Base-by-base conservation (phyloP, 176 grass and related monocot genomes). In the Phragmites australis region DNA sequence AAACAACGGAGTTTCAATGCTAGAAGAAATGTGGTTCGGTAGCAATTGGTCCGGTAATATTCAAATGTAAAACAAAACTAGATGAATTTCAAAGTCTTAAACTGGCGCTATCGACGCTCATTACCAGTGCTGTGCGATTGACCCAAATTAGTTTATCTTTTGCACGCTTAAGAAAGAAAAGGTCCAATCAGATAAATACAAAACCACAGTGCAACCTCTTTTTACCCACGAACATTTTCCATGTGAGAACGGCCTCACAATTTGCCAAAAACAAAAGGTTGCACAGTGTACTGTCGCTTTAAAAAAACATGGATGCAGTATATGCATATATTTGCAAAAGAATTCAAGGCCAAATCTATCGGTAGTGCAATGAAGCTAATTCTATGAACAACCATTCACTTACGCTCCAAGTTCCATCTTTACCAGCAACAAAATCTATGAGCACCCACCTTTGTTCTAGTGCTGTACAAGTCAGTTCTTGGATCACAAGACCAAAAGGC, bases 401-500 rank as follows among this genome's bases (percentile, higher is more conserved):
- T 74, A 43, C 63, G 70, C 78, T 82, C 26, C 74, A 84, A 48
- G 49, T 71, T 21, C 18, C 68, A 18, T 74, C 81, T 80, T 50
- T 82, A 77, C 65, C 72, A 53, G 32, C 53, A 54, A 65, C 75
- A 65, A 52, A 45, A 65, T 63, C 47, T 19, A 63, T 64, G 53
- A 18, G 22, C 17, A 34, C n/a, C 27, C 34, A 61, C 58, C 18
- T 17, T 44, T 61, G 65, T 60, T 75, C 50, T n/a, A 59, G 22
- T 69, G 27, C 12, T 37, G 66, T 25, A 54, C 17, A 22, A 66
- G 52, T 74, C 23, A 83, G 6, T 56, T 83, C 75, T 75, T 70
- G 76, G 76, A 81, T 80, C 76, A 69, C 68, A 84, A 60, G 59
- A 61, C 51, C 59, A 80, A 84, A 88, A 80, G 75, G 60, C 67